A percentile compares a stretch with the other conserved stretches of the same genome.
These are phyloP conservation scores for Pharnaceum exiguum DNA, from an alignment of 148 eudicot genomes.

Conservation along the genomic window DNA sequence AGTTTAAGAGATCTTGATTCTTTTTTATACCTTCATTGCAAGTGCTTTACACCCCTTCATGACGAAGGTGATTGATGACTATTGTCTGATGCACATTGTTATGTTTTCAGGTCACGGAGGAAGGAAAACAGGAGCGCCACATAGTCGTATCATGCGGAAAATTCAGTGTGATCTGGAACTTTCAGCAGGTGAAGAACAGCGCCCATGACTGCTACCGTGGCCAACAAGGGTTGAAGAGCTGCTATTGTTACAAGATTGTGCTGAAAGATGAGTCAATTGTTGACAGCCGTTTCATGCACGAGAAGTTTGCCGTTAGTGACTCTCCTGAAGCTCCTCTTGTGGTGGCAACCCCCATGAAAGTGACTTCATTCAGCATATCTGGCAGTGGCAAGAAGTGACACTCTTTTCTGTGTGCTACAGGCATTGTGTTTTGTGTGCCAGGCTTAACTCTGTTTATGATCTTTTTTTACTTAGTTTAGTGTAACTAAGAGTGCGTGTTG, in stretches of 20 bases:
- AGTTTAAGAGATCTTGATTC: too few species aligned
- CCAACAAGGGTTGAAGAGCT: conserved; percentile 92
- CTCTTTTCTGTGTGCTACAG: too few species aligned
- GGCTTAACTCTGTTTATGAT: too few species aligned
- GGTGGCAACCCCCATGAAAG: conserved; percentile 92
- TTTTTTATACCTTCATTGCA: too few species aligned
- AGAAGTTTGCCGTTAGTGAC: conserved; percentile 57
- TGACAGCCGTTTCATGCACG: conserved; percentile 97
- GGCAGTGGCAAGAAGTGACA: conserved; percentile 21
- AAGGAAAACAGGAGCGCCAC: conserved; percentile 91
- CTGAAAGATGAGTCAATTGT: conserved; percentile 81
- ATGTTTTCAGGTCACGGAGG: conserved; percentile 72
- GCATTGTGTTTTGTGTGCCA: too few species aligned
- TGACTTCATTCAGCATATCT: conserved; percentile 82
- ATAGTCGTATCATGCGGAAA: conserved; percentile 84
- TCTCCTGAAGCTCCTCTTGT: conserved; percentile 94
- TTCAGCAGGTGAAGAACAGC: conserved; percentile 94
- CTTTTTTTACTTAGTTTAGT: too few species aligned
- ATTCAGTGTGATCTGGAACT: conserved; percentile 92
- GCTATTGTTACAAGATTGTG: conserved; percentile 88
- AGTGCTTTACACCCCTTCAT: too few species aligned
- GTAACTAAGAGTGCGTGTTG: too few species aligned
- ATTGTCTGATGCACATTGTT: neutral
- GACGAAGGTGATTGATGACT: neutral
- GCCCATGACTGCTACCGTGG: conserved; percentile 74